These are phyloP conservation scores for Rosa persica DNA, from an alignment of 306 rosid genomes.

Conservation along the genomic window DNA sequence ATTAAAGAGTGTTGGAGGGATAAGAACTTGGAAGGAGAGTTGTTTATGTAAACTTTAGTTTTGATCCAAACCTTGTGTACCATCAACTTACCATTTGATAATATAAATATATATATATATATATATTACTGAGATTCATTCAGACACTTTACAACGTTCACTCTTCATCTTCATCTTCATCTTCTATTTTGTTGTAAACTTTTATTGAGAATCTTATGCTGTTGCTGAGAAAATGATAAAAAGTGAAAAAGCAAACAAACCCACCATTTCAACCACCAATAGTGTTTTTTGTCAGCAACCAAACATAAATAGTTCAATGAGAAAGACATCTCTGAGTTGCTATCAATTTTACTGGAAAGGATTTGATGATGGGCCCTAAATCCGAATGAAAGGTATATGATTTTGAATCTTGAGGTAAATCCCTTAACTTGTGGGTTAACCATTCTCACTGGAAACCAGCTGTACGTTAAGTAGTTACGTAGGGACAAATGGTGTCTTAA, in stretches of 20 bases:
- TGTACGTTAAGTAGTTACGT: constrained; percentile 30
- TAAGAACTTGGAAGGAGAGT: constrained; percentile 10
- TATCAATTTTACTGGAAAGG: constrained; percentile 52
- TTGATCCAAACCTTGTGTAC: constrained; percentile 36
- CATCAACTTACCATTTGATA: constrained; percentile 28
- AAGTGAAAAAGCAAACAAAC: background rate
- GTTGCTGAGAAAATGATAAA: constrained; percentile 3
- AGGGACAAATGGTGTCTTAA: constrained; percentile 42
- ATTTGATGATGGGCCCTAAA: constrained; percentile 24
- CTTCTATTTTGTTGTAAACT: background rate
- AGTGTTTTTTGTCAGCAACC: constrained; percentile 9
- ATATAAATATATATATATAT: constrained; percentile 9
- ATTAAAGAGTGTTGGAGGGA: constrained; percentile 12
- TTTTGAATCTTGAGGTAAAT: constrained; percentile 28
- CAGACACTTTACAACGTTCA: background rate
- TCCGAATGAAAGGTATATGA: constrained; percentile 3
- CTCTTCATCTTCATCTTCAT: background rate
- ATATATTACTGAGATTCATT: constrained; percentile 24
- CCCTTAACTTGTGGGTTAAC: constrained; percentile 48
- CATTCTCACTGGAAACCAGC: constrained; percentile 52
- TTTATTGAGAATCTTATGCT: background rate
- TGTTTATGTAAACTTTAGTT: constrained; percentile 25
- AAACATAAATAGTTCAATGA: constrained; percentile 24
- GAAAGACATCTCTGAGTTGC: constrained; percentile 32
- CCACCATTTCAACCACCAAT: constrained; percentile 17